Evolutionary conservation across 805 yeast species (phyloP).

Genomic region (Candida succiphila): DNA sequence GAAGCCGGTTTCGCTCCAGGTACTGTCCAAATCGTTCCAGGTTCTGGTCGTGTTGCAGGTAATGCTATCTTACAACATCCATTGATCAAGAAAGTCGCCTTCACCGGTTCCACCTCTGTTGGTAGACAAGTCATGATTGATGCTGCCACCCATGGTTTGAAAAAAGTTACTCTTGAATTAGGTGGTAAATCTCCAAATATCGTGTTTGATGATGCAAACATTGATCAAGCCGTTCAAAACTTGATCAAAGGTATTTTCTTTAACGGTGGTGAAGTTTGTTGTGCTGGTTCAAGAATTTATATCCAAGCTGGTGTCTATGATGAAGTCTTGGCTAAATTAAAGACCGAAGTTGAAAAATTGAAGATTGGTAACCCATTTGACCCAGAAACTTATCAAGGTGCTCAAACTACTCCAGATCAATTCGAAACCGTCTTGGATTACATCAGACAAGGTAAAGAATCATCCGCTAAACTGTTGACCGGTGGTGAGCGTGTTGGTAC

Average conservation of each 20-base stretch:
- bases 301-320: constrained; percentile 68
- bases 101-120: constrained; percentile 73
- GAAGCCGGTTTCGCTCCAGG: constrained; percentile 71
- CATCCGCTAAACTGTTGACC: constrained; percentile 56
- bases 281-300: constrained; percentile 74
- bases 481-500: constrained; percentile 62
- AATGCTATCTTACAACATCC: constrained; percentile 61
- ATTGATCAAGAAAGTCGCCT: constrained; percentile 63
- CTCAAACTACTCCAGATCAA: constrained; percentile 65
- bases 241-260: constrained; percentile 62
- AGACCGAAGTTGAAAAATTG: constrained; percentile 44
- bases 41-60: constrained; percentile 69
- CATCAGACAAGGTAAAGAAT: constrained; percentile 55
- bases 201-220: constrained; percentile 59
- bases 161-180: constrained; percentile 71
- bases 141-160: constrained; percentile 63
- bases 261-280: constrained; percentile 78
- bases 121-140: constrained; percentile 64
- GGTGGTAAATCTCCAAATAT: constrained; percentile 82
- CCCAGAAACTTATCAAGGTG: constrained; percentile 60
- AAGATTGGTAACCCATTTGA: constrained; percentile 75
- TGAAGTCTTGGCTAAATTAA: constrained; percentile 46
- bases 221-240: constrained; percentile 37
- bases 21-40: constrained; percentile 65
- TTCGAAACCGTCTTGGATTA: constrained; percentile 58